Evolutionary conservation across 2,329 filamentous ascomycete genomes (phyloP).

Genomic region (Botrytis deweyae): DNA sequence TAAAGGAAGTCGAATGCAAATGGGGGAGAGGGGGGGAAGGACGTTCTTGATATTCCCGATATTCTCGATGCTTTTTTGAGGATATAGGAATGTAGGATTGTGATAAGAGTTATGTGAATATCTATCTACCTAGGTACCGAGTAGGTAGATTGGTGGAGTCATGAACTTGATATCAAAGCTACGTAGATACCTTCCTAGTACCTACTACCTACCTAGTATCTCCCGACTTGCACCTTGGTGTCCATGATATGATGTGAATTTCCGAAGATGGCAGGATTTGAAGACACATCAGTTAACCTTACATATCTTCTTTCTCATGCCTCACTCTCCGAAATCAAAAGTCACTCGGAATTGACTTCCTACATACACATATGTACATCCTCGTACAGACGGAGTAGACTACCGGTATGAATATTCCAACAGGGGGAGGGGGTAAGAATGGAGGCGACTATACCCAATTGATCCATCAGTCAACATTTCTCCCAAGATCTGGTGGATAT

Average conservation of each 20-base stretch:
- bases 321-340: not conserved
- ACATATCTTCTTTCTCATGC: not conserved
- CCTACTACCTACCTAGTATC: not conserved
- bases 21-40: not conserved
- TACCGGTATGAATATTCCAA: not conserved
- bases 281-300: not conserved
- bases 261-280: not conserved
- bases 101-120: not conserved
- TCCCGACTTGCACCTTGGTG: not conserved
- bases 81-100: not conserved
- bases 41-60: not conserved
- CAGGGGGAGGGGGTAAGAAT: not conserved
- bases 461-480: not conserved
- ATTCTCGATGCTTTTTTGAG: not conserved
- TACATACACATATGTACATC: not conserved
- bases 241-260: not conserved
- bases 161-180: not conserved
- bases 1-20: not conserved
- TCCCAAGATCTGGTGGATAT: constrained; percentile 3
- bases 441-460: not conserved
- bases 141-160: not conserved
- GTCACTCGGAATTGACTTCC: not conserved
- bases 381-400: too few relatives aligned
- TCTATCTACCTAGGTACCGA: not conserved
- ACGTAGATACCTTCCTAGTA: not conserved